Evolutionary conservation across 352 stramenopile genomes (phyloP).

Genomic region (Pythium folliculosum): DNA sequence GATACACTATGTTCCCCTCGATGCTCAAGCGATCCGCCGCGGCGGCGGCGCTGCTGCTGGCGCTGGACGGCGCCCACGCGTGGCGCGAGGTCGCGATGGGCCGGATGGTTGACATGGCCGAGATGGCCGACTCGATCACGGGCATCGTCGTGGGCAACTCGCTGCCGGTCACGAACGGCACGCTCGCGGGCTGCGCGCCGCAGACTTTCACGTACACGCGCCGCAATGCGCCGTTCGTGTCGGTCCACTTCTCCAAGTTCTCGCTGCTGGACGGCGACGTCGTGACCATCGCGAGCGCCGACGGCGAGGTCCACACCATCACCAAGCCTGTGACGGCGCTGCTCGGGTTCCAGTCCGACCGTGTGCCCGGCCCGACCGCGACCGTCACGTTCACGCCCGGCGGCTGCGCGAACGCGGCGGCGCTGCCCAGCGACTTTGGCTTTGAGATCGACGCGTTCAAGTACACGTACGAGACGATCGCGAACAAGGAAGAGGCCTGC

Average conservation of each 20-base stretch:
- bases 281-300: constrained; percentile 24
- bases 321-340: constrained; percentile 10
- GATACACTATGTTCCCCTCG: constrained; percentile 13
- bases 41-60: constrained; percentile 6
- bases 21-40: background rate
- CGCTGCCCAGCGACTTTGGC: constrained; percentile 26
- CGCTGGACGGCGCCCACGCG: constrained; percentile 8
- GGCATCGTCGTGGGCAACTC: constrained; percentile 40
- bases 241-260: constrained; percentile 37
- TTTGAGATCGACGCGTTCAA: constrained; percentile 36
- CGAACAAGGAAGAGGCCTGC: constrained; percentile 35
- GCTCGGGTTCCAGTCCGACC: constrained; percentile 19
- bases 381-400: constrained; percentile 27
- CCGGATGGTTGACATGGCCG: constrained; percentile 10
- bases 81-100: constrained; percentile 26
- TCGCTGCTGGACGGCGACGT: constrained; percentile 30
- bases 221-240: constrained; percentile 34
- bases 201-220: constrained; percentile 28
- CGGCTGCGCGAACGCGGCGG: constrained; percentile 8
- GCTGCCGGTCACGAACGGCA: constrained; percentile 36
- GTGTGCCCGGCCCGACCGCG: constrained; percentile 20
- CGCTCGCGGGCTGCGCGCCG: constrained; percentile 28
- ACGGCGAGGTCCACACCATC: constrained; percentile 22
- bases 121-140: constrained; percentile 7
- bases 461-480: constrained; percentile 33